Evolutionary conservation across 768 basidiomycete genomes (phyloP).

Genomic region (Saitozyma podzolica): DNA sequence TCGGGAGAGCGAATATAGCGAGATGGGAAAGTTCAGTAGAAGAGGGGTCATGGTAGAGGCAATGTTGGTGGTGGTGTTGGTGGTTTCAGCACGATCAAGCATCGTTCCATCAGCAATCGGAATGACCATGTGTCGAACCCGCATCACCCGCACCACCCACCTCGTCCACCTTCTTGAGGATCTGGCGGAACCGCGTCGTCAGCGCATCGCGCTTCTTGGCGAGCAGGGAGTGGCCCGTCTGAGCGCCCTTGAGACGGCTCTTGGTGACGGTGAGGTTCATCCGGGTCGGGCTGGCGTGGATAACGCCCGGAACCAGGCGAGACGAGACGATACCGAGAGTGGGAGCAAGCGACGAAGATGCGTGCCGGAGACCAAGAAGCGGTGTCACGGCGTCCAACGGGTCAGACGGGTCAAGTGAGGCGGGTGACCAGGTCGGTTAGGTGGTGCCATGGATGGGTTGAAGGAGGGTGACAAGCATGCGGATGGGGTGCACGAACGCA

Average conservation of each 20-base stretch:
- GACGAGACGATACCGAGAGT: not conserved
- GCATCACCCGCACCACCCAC: constrained; percentile 59
- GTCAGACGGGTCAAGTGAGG: no score
- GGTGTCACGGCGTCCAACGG: not conserved
- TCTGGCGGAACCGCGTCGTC: constrained; percentile 89
- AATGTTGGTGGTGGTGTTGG: no score
- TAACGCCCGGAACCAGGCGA: not conserved
- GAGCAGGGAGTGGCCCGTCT: constrained; percentile 89
- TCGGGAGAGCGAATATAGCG: not conserved
- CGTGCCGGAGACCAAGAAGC: not conserved
- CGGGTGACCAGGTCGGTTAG: no score
- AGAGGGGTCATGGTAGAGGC: no score
- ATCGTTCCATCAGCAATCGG: no score
- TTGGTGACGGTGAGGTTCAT: constrained; percentile 92
- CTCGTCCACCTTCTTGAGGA: constrained; percentile 96
- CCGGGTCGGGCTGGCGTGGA: constrained; percentile 70
- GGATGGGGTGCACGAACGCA: no score
- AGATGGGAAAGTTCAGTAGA: no score
- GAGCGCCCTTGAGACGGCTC: constrained; percentile 75
- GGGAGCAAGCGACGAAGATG: not conserved
- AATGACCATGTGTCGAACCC: no score
- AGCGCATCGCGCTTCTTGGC: constrained; percentile 98
- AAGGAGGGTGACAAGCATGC: no score
- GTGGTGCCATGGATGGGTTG: no score
- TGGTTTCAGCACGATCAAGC: no score